A percentile compares a stretch with the other conserved stretches of the same genome.
phyloP scores from a whole-genome alignment of 2,329 filamentous ascomycete genomes.

The Cytospora chrysosperma region DNA sequence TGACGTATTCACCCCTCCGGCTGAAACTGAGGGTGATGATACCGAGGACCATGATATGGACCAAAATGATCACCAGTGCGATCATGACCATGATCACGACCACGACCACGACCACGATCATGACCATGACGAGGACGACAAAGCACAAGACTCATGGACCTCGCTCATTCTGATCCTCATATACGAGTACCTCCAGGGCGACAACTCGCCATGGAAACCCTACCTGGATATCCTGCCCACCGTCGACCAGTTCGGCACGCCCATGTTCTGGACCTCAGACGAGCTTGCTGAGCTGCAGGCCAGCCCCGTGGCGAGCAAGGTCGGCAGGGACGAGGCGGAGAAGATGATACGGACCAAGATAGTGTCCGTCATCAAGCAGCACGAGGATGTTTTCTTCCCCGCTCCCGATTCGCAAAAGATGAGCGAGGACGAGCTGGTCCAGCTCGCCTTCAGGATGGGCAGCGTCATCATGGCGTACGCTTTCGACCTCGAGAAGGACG shows the following conservation, averaged over 20 bases:
- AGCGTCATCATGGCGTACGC: slow-evolving; percentile 91
- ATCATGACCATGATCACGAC: slow-evolving; percentile 29
- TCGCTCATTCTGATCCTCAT: slow-evolving; percentile 74
- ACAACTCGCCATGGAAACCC: slow-evolving; percentile 67
- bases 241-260: slow-evolving; percentile 70
- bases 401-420: slow-evolving; percentile 32
- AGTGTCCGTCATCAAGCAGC: slow-evolving; percentile 48
- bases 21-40: slow-evolving; percentile 29
- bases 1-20: slow-evolving; percentile 44
- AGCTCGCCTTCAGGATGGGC: slow-evolving; percentile 74
- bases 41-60: slow-evolving; percentile 30
- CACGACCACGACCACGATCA: slow-evolving; percentile 31
- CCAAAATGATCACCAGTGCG: slow-evolving; percentile 29
- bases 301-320: slow-evolving; percentile 72
- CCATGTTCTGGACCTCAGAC: slow-evolving; percentile 81
- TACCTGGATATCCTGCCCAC: slow-evolving; percentile 69
- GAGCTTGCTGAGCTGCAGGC: slow-evolving; percentile 75
- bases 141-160: slow-evolving; percentile 51
- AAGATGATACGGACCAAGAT: slow-evolving; percentile 60
- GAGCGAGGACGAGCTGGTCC: slow-evolving; percentile 46
- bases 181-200: slow-evolving; percentile 65
- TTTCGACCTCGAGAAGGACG: slow-evolving; percentile 69
- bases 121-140: slow-evolving; percentile 36
- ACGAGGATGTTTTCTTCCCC: slow-evolving; percentile 47
- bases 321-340: slow-evolving; percentile 73